Percentiles rank a stretch among this genome's conserved stretches.
Conservation (phyloP, 306 rosid genomes). For the Dryas octopetala region DNA sequence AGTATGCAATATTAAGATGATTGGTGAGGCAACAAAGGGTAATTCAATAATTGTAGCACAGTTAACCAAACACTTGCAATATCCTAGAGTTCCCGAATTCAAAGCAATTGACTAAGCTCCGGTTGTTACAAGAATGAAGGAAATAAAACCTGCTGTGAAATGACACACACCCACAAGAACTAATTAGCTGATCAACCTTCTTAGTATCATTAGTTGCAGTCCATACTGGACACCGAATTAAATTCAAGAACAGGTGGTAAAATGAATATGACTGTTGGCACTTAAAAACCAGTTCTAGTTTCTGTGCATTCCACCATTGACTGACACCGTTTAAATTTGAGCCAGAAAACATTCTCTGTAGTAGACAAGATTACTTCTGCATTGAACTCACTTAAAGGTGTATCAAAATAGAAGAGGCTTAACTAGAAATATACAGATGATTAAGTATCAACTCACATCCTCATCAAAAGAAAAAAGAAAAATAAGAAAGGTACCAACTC, state of each 20-base stretch:
- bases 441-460: background rate
- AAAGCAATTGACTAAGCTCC: background rate
- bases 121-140: background rate
- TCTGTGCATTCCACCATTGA: background rate
- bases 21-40: background rate
- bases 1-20: background rate
- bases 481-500: constrained; percentile 34
- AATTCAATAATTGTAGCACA: background rate
- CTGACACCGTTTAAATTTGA: background rate
- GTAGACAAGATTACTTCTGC: background rate
- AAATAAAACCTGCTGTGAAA: background rate
- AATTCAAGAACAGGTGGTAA: background rate
- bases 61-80: constrained; percentile 10
- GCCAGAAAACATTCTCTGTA: background rate
- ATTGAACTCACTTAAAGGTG: background rate
- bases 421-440: background rate
- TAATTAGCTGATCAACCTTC: background rate
- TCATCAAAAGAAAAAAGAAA: background rate
- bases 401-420: background rate
- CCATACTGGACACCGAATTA: background rate
- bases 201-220: background rate
- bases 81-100: background rate
- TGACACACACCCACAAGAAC: background rate
- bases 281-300: background rate
- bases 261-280: background rate